Evolutionary conservation across 2,329 filamentous ascomycete genomes (phyloP).

Genomic region (Pseudogymnoascus sp.): DNA sequence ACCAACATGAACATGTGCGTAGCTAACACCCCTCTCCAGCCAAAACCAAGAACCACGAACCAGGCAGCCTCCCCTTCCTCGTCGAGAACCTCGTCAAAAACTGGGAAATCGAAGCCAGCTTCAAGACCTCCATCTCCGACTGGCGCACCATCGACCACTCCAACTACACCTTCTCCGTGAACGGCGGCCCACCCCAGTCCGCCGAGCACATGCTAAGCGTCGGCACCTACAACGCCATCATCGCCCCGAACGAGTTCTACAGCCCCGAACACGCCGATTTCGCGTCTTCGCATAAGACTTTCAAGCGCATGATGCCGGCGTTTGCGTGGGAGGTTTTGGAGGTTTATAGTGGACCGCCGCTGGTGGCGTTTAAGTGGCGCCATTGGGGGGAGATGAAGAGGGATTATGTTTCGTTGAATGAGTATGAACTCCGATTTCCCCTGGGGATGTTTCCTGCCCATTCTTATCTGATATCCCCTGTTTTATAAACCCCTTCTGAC

Average conservation of each 20-base stretch:
- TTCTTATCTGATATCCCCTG: background rate
- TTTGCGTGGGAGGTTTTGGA: conserved; percentile 67
- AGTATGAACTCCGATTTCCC: conserved; percentile 37
- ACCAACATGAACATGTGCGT: background rate
- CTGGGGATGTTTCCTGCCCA: background rate
- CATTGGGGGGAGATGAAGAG: conserved; percentile 63
- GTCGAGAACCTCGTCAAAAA: conserved; percentile 67
- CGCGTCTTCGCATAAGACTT: conserved; percentile 58
- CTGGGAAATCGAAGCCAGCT: conserved; percentile 65
- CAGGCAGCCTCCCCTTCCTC: conserved; percentile 50
- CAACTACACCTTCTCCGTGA: conserved; percentile 57
- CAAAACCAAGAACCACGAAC: conserved; percentile 47
- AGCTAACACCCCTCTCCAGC: conserved; percentile 34
- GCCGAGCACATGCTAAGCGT: conserved; percentile 60
- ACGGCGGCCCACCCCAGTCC: conserved; percentile 48
- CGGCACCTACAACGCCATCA: conserved; percentile 63
- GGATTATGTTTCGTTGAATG: conserved; percentile 58
- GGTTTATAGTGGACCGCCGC: conserved; percentile 58
- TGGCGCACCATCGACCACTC: conserved; percentile 58
- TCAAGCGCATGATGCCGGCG: conserved; percentile 66
- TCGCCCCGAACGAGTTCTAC: conserved; percentile 57
- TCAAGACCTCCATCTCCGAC: conserved; percentile 53
- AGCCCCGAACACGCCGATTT: conserved; percentile 55
- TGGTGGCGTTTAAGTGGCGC: conserved; percentile 57
- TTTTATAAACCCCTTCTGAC: conserved; percentile 6